Percentiles rank a stretch among this genome's conserved stretches.
Conservation (phyloP, 352 stramenopile genomes). For the Globisporangium cederbergense region DNA sequence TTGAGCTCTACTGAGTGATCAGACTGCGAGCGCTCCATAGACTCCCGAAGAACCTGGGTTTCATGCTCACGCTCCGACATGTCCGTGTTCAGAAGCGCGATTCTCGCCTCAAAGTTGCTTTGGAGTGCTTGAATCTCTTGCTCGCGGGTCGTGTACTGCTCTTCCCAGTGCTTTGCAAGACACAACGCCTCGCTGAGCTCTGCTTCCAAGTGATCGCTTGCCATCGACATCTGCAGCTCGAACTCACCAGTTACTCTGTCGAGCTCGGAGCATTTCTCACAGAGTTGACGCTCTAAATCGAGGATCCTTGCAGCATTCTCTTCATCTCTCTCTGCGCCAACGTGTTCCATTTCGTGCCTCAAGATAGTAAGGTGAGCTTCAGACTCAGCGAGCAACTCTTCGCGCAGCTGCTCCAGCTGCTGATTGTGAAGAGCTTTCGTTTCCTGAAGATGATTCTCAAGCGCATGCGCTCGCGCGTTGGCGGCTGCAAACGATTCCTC, state of each 20-base stretch:
- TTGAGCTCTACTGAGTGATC: background rate
- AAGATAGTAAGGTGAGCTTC: background rate
- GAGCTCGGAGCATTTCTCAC: conserved; percentile 1
- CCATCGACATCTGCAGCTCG: background rate
- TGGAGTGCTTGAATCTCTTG: background rate
- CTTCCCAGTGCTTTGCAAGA: background rate
- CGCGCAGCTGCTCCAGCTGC: background rate
- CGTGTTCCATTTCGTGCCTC: background rate
- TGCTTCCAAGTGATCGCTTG: background rate
- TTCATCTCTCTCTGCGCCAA: background rate
- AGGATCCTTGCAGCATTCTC: background rate
- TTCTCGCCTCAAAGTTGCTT: conserved; percentile 5
- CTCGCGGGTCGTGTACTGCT: background rate
- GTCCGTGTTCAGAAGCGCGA: background rate
- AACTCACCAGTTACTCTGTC: background rate
- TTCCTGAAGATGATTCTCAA: conserved; percentile 8
- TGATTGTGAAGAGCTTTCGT: background rate
- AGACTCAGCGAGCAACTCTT: background rate
- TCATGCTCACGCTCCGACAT: conserved; percentile 1
- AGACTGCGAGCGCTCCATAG: conserved; percentile 8
- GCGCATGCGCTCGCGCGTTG: background rate
- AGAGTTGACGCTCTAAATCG: background rate
- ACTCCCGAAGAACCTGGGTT: background rate
- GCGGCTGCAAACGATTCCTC: background rate
- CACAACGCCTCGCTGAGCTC: background rate